These are phyloP conservation scores for Cercospora beticola DNA, from an alignment of 2,329 filamentous ascomycete species.

Conservation along the genomic window DNA sequence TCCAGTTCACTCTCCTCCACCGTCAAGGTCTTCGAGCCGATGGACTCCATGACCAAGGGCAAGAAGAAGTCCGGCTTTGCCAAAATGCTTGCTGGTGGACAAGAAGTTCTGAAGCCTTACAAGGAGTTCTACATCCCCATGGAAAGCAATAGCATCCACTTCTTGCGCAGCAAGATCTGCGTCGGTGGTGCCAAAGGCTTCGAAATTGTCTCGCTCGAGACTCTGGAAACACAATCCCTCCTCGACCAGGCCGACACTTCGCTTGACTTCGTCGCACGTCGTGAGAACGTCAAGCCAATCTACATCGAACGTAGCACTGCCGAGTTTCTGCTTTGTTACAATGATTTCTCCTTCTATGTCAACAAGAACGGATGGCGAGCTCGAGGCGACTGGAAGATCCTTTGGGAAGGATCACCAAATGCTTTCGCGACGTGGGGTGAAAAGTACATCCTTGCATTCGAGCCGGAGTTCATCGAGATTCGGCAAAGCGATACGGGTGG, in stretches of 20 bases:
- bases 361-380: slow-evolving; percentile 98
- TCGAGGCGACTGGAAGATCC: slow-evolving; percentile 92
- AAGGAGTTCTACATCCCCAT: slow-evolving; percentile 99
- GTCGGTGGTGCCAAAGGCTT: slow-evolving; percentile 95
- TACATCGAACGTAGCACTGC: slow-evolving; percentile 96
- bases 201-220: slow-evolving; percentile 94
- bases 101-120: slow-evolving; percentile 93
- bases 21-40: slow-evolving; percentile 98
- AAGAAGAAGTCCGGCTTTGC: slow-evolving; percentile 94
- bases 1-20: slow-evolving; percentile 89
- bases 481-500: slow-evolving; percentile 91
- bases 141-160: slow-evolving; percentile 97
- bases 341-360: slow-evolving; percentile 98
- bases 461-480: slow-evolving; percentile 96
- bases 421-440: slow-evolving; percentile 93
- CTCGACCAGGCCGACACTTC: slow-evolving; percentile 97
- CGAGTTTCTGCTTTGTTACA: slow-evolving; percentile 97
- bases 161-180: slow-evolving; percentile 93
- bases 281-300: slow-evolving; percentile 83
- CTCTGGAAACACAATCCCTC: slow-evolving; percentile 94
- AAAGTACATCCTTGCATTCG: slow-evolving; percentile 89
- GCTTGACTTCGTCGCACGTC: slow-evolving; percentile 91
- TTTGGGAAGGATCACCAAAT: slow-evolving; percentile 92
- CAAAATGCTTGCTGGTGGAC: slow-evolving; percentile 91
- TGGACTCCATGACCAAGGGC: slow-evolving; percentile 76